A percentile compares a stretch with the other conserved stretches of the same genome.
phyloP scores from a whole-genome alignment of 768 basidiomycete genomes.

The Chlorophyllum brunneum region DNA sequence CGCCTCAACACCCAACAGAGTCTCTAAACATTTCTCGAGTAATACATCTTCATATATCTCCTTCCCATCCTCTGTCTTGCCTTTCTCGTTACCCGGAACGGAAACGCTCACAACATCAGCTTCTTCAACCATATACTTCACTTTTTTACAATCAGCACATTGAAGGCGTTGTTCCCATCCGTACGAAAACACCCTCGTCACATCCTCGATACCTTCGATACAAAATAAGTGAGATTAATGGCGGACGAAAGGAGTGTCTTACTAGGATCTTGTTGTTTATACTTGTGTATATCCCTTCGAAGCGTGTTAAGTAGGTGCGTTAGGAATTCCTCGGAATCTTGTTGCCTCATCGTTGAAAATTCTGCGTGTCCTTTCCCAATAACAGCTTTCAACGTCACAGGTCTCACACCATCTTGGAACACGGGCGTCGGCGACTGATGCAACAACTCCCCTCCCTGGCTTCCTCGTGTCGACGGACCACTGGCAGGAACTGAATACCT shows the following conservation, averaged over 20 bases:
- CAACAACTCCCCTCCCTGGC: conserved; percentile 11
- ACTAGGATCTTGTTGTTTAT: conserved; percentile 34
- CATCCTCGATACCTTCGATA: conserved; percentile 36
- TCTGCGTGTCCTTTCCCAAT: conserved; percentile 92
- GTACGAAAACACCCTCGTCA: conserved; percentile 76
- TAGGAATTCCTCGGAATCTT: conserved; percentile 96
- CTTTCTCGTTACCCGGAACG: conserved; percentile 63
- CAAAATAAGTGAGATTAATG: neutral
- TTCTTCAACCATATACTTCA: conserved; percentile 76
- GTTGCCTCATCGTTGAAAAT: conserved; percentile 95
- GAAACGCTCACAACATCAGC: conserved; percentile 78
- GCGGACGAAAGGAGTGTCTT: neutral
- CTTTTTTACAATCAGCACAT: conserved; percentile 73
- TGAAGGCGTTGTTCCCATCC: conserved; percentile 85
- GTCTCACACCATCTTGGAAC: conserved; percentile 85
- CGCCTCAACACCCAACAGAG: conserved; percentile 53
- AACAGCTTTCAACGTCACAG: conserved; percentile 80
- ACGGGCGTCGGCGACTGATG: conserved; percentile 38
- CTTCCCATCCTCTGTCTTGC: conserved; percentile 58
- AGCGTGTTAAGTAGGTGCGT: conserved; percentile 73
- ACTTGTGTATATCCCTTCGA: conserved; percentile 58
- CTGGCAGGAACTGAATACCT: conserved; percentile 73
- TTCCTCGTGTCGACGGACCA: conserved; percentile 8
- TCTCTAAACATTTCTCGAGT: conserved; percentile 58
- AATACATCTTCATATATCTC: conserved; percentile 57